Percentiles rank a stretch among this genome's conserved stretches.
These are phyloP conservation scores for Sporopachydermia lactativora DNA, from an alignment of 805 yeast species.

Conservation along the genomic window DNA sequence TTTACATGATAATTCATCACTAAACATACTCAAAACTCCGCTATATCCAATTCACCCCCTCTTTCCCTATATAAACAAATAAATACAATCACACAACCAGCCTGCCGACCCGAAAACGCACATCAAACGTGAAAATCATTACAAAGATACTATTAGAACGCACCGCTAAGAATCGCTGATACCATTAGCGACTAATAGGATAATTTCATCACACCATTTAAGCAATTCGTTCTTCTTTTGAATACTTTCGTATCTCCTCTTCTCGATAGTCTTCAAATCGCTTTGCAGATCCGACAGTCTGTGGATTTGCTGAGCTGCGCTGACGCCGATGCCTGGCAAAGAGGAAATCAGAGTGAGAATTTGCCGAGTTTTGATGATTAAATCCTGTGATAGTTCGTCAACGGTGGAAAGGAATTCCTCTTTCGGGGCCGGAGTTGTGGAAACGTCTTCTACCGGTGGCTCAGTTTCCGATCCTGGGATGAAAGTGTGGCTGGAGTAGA, in stretches of 20 bases:
- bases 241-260: conserved; percentile 39
- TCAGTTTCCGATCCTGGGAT: conserved; percentile 33
- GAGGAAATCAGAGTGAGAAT: conserved; percentile 75
- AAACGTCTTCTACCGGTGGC: conserved; percentile 46
- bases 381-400: conserved; percentile 71
- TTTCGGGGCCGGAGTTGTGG: conserved; percentile 17
- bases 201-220: conserved; percentile 50
- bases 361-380: conserved; percentile 76
- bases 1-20: too few relatives aligned
- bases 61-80: too few relatives aligned
- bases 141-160: too few relatives aligned
- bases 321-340: conserved; percentile 84
- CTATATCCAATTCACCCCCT: too few relatives aligned
- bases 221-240: conserved; percentile 49
- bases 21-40: too few relatives aligned
- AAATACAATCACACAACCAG: too few relatives aligned
- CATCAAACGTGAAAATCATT: too few relatives aligned
- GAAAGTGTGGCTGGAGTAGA: conserved; percentile 62
- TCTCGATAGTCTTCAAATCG: conserved; percentile 48
- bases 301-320: conserved; percentile 57
- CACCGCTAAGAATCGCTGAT: conserved; percentile 18
- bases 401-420: conserved; percentile 30
- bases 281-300: conserved; percentile 46
- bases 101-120: too few relatives aligned
- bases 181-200: conserved; percentile 43